Base-by-base conservation (phyloP, 345 rosid species). In the Psidium guajava region DNA sequence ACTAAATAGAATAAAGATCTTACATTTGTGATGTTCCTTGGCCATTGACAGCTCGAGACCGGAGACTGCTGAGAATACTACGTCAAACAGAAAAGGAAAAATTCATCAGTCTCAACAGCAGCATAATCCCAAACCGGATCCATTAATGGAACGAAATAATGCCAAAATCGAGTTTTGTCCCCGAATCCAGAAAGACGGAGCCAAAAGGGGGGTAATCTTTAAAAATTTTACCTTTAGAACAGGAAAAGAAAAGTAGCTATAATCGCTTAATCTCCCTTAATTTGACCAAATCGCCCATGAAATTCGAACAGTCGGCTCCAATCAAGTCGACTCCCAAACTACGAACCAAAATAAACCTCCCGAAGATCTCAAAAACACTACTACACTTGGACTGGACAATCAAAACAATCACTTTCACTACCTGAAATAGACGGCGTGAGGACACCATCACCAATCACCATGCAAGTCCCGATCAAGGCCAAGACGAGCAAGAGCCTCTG, bases 361-460 rank as follows among this genome's bases (percentile, higher is more conserved):
- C 32, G 36, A 57, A 81, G 83, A 47, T 56, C 50, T 85, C 87
- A 81, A 42, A 57, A 56, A 47, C 83, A 80, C 54, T 85, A 83
- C 50, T 22, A n/a, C 77, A n/a, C 77, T 20, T 69, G 47, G 11
- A 69, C 77, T 1, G 47, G 77, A 69, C 77, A 32, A 69, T 16
- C 77, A n/a, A 1, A 32, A 36, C 47, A 32, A 40, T 69, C 77
- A 69, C 77, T 69, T 69, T 69, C 13, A 69, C 77, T 87, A 96
- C 99, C 99, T 27, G 98, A 96, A 88, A 96, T 88, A 8, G 98
- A 95, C 82, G 99, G 88, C 27, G 88, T 84, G 54, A 87, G 94
- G 74, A 96, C 94, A 85, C 98, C 98, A 90, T 96, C 99, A 86
- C 99, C 99, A 86, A 96, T 95, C 59, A 95, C 98, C 99, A 96